phyloP scores from a whole-genome alignment of 1,139 yeast species.

The Kluyveromyces marxianus region DNA sequence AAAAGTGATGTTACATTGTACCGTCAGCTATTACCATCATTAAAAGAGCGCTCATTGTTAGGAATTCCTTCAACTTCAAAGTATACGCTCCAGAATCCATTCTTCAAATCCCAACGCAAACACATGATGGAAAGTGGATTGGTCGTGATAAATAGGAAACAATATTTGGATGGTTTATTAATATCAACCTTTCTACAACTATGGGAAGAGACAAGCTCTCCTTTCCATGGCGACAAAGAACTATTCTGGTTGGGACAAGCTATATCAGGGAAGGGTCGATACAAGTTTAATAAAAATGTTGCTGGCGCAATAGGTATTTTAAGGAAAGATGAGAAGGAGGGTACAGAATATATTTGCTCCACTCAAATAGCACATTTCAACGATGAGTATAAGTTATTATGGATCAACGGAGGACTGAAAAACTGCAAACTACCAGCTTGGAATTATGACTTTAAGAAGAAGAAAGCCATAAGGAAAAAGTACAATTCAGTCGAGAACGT shows the following conservation, averaged over 20 bases:
- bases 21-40: slow-evolving; percentile 35
- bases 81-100: slow-evolving; percentile 19
- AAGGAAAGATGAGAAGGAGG: slow-evolving; percentile 19
- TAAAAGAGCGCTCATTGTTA: slow-evolving; percentile 34
- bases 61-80: slow-evolving; percentile 15
- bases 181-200: slow-evolving; percentile 39
- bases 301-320: slow-evolving; percentile 27
- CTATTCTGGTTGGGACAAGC: slow-evolving; percentile 55
- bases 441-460: slow-evolving; percentile 8
- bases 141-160: slow-evolving; percentile 37
- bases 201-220: slow-evolving; percentile 37
- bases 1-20: slow-evolving; percentile 32
- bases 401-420: slow-evolving; percentile 64
- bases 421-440: slow-evolving; percentile 44
- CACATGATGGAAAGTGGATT: slow-evolving; percentile 51
- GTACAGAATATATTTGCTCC: slow-evolving; percentile 41
- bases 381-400: slow-evolving; percentile 40
- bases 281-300: slow-evolving; percentile 17
- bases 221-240: slow-evolving; percentile 61
- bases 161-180: slow-evolving; percentile 39
- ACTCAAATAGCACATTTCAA: slow-evolving; percentile 63
- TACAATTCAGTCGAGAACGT: slow-evolving; percentile 6
- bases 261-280: slow-evolving; percentile 46
- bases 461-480: slow-evolving; percentile 3
- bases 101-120: slow-evolving; percentile 28